Evolutionary conservation across 306 rosid genomes (phyloP).

Genomic region (Astragalus membranaceus): DNA sequence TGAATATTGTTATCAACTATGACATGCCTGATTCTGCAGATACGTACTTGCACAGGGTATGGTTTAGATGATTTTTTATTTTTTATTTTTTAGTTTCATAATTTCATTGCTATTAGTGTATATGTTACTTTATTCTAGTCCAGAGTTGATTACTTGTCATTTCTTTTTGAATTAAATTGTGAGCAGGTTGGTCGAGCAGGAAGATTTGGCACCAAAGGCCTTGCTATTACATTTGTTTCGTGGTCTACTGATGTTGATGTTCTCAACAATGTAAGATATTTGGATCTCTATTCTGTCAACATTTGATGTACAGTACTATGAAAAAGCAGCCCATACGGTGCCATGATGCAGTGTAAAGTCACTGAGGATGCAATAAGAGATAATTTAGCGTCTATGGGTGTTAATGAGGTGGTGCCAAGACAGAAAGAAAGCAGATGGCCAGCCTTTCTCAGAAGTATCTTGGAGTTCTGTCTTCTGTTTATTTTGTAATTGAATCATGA

Average conservation of each 20-base stretch:
- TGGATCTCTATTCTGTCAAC: not conserved
- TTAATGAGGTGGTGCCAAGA: not conserved
- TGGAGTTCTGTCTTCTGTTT: not conserved
- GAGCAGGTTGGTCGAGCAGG: constrained; percentile 96
- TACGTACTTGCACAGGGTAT: constrained; percentile 93
- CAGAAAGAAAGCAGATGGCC: not conserved
- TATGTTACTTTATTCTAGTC: not conserved
- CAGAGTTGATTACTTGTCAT: not conserved
- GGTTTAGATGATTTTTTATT: not conserved
- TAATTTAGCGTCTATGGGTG: not conserved
- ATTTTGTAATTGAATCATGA: no score
- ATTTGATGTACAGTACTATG: not conserved
- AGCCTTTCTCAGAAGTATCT: not conserved
- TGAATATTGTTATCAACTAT: constrained; percentile 90
- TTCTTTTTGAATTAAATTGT: not conserved
- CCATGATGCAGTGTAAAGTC: not conserved
- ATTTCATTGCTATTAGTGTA: constrained; percentile 16
- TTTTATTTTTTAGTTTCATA: not conserved
- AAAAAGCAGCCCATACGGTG: not conserved
- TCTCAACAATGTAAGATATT: constrained; percentile 69
- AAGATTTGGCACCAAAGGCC: constrained; percentile 97
- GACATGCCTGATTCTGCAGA: constrained; percentile 99
- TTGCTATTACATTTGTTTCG: constrained; percentile 94
- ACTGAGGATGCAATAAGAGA: not conserved
- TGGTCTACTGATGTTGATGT: constrained; percentile 84